Base-by-base conservation (phyloP, 2,329 filamentous ascomycete genomes). In the Neurospora sp. region DNA sequence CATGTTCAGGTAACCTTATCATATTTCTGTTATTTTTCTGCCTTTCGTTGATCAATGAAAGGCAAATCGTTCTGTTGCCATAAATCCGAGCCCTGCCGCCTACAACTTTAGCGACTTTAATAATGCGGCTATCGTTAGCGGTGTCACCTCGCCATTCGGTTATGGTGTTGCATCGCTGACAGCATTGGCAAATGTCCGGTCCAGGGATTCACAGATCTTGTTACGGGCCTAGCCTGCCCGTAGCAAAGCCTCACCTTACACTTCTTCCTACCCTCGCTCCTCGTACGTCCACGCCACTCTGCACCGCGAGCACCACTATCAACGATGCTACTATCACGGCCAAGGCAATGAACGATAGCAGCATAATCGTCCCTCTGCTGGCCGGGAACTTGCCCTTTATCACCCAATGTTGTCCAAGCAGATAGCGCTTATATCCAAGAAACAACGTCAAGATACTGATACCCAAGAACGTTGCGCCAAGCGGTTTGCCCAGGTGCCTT, bases 371-470 rank as follows among this genome's bases (percentile, higher is more conserved):
- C 4, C 91, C 91, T 73, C 92, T 84, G 74, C 90, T 91, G 8
- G 92, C 91, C 0, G 92, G 91, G 75, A 94, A 94, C 78, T 93
- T 93, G 75, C 92, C 91, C 72, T 86, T 82, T 71, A 95, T 89
- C 33, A 96, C 87, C 87, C 92, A 96, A 75, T 91, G 85, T 81
- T 96, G 92, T 28, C 87, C 86, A 77, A 92, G 88, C 75, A 92
- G 90, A 78, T 93, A 96, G 68, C 92, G 84, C 77, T 91, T 89
- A 78, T 93, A 94, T 6, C 92, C 92, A 68, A 95, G 83, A 69
- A 92, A 84, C 69, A 96, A 82, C 70, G 93, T 88, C 52, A 95
- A 75, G 71, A 95, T 92, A 74, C 89, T 89, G 74, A 95, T 90
- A 46, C 82, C 91, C 52, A 96, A 82, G 74, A 96, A 96, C 1